Percentiles rank a stretch among this genome's conserved stretches.
phyloP scores from a whole-genome alignment of 2,329 filamentous ascomycete species.

The Chrysoporthe puriensis region DNA sequence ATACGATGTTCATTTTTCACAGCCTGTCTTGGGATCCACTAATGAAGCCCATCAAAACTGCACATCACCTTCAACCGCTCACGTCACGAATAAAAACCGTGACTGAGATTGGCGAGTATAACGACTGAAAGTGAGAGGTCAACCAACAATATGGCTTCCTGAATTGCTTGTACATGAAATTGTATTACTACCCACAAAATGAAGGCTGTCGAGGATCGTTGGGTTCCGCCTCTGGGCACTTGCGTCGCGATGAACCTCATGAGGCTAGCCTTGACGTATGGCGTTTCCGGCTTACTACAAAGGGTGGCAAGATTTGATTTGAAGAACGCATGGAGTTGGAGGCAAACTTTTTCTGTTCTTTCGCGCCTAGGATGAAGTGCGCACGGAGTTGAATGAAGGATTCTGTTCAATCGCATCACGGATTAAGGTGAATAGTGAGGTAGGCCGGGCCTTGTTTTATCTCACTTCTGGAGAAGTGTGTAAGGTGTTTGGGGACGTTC shows the following conservation, averaged over 20 bases:
- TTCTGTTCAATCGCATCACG: neutral
- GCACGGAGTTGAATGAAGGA: neutral
- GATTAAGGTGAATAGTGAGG: neutral
- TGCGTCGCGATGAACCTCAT: slow-evolving; percentile 1
- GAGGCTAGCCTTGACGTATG: neutral
- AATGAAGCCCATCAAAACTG: too few relatives aligned
- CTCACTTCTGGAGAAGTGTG: neutral
- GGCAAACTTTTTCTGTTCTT: neutral
- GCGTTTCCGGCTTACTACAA: slow-evolving; percentile 15
- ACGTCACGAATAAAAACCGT: too few relatives aligned
- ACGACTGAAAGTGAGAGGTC: neutral
- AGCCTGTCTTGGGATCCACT: neutral
- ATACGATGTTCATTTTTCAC: neutral
- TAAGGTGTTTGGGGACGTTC: neutral
- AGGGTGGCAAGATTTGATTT: neutral
- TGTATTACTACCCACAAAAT: neutral
- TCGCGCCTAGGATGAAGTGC: neutral
- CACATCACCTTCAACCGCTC: too few relatives aligned
- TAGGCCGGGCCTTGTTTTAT: neutral
- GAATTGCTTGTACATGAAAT: neutral
- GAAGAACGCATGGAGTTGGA: slow-evolving; percentile 20
- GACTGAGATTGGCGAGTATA: neutral
- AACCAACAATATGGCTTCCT: neutral
- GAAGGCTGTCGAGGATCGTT: too few relatives aligned
- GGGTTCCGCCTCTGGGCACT: neutral